These are phyloP conservation scores for Barbarea vulgaris DNA, from an alignment of 345 rosid species.

Conservation along the genomic window DNA sequence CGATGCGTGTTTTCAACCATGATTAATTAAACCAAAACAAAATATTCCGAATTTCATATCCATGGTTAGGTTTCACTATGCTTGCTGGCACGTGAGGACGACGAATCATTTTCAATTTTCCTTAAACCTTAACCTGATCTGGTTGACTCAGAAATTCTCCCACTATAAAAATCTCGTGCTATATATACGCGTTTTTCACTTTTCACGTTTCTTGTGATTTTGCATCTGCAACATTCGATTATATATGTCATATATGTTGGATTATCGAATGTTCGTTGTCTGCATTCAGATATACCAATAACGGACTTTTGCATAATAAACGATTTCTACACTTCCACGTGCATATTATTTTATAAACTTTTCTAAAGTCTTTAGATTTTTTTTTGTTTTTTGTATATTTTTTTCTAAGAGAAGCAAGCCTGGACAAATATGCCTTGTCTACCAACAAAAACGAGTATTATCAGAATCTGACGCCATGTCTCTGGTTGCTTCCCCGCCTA, in stretches of 20 bases:
- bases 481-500: constrained; percentile 35
- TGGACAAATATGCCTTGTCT: background rate
- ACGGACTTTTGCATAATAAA: background rate
- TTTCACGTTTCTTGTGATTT: background rate
- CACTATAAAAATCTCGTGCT: too few relatives aligned
- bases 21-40: too few relatives aligned
- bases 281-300: background rate
- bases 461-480: constrained; percentile 13
- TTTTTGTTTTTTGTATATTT: background rate
- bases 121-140: background rate
- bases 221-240: background rate
- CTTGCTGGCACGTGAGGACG: background rate
- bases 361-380: background rate
- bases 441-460: background rate
- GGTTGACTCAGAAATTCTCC: too few relatives aligned
- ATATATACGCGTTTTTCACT: background rate
- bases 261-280: background rate
- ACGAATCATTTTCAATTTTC: background rate
- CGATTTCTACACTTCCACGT: background rate
- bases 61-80: background rate
- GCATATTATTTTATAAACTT: background rate
- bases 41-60: background rate
- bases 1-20: too few relatives aligned
- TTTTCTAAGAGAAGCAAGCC: background rate
- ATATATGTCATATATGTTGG: background rate